A percentile compares a stretch with the other conserved stretches of the same genome.
Conservation (phyloP, 23 red algal species). For the Gracilaria domingensis region DNA sequence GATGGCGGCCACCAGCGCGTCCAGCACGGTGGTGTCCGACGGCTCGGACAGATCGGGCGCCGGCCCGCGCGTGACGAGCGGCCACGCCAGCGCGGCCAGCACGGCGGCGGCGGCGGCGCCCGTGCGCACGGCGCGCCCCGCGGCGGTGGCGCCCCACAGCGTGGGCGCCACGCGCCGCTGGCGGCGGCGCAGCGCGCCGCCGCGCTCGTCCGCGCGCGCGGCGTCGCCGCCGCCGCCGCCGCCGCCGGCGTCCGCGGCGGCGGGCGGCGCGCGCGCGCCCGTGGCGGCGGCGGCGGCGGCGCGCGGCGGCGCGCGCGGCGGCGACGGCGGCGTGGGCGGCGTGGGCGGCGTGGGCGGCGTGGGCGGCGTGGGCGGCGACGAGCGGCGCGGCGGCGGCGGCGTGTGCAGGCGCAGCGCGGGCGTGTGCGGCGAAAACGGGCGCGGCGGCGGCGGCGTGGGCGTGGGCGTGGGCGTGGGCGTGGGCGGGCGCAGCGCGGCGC, state of each 20-base stretch:
- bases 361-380: neutral
- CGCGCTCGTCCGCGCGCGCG: neutral
- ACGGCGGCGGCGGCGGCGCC: neutral
- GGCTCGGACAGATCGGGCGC: conserved; percentile 36
- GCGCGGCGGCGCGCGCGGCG: neutral
- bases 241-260: neutral
- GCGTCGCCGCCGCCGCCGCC: neutral
- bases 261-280: neutral
- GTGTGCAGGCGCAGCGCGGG: neutral
- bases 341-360: neutral
- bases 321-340: neutral
- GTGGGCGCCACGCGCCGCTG: conserved; percentile 2
- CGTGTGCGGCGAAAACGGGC: neutral
- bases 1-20: conserved; percentile 38
- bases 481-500: neutral
- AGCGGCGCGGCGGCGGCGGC: neutral
- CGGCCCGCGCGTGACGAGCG: conserved; percentile 18
- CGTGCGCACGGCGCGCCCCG: neutral
- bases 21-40: conserved; percentile 8
- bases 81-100: neutral
- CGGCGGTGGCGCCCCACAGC: neutral
- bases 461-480: neutral
- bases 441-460: conserved; percentile 1
- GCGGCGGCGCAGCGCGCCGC: conserved; percentile 4
- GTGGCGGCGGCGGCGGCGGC: conserved; percentile 8